Conservation (phyloP, 441 rosid genomes). For the Omphalea diandra region DNA sequence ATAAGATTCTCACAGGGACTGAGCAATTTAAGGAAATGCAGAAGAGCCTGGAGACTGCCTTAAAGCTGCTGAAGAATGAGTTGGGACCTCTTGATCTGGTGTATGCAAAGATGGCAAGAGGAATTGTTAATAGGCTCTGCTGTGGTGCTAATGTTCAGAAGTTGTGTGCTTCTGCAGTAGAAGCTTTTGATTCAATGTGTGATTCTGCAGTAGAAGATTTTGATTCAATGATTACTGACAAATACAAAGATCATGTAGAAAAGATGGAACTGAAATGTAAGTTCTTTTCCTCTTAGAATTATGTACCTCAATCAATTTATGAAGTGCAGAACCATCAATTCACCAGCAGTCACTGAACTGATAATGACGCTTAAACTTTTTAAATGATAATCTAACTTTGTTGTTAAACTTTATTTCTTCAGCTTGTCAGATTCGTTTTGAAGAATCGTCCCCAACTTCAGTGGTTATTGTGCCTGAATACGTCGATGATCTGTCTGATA, state of each 20-base stretch:
- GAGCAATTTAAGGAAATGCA: slow-evolving; percentile 47
- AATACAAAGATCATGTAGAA: slow-evolving; percentile 14
- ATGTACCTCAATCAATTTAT: not conserved
- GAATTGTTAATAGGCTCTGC: slow-evolving; percentile 80
- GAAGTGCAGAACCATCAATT: not conserved
- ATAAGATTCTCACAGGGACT: slow-evolving; percentile 71
- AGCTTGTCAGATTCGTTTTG: slow-evolving; percentile 45
- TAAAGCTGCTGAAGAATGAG: slow-evolving; percentile 68
- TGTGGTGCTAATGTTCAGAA: slow-evolving; percentile 79
- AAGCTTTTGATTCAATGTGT: slow-evolving; percentile 46
- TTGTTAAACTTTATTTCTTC: slow-evolving; percentile 27
- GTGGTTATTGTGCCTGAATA: slow-evolving; percentile 46
- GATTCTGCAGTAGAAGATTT: no score
- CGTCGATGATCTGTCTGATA: slow-evolving; percentile 33
- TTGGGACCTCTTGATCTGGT: slow-evolving; percentile 76
- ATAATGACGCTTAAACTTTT: not conserved
- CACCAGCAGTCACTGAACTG: slow-evolving; percentile 3
- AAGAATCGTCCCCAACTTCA: slow-evolving; percentile 58
- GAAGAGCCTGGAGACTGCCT: slow-evolving; percentile 62
- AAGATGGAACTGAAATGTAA: slow-evolving; percentile 34
- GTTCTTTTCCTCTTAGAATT: slow-evolving; percentile 19
- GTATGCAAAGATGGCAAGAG: slow-evolving; percentile 77
- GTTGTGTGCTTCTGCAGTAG: slow-evolving; percentile 64
- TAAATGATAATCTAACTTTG: not conserved
- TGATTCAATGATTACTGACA: not conserved